Conservation (phyloP, 2,329 filamentous ascomycete genomes). For the Fusarium transvaalense region DNA sequence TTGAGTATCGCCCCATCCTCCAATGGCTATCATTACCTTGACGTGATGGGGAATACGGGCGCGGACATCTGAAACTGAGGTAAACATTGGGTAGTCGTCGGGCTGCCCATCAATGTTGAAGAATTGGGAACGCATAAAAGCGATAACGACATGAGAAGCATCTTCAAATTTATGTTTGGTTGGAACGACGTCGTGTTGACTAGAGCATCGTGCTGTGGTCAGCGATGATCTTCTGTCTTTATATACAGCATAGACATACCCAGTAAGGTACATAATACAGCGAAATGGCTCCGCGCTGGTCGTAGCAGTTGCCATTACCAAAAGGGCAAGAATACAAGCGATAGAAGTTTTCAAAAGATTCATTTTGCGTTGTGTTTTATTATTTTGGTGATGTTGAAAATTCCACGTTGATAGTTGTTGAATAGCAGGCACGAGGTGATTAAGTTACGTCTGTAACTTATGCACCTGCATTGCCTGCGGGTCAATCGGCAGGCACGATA, state of each 20-base stretch:
- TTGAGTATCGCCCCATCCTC: constrained; percentile 78
- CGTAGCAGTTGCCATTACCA: background rate
- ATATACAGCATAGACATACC: constrained; percentile 49
- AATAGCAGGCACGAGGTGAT: background rate
- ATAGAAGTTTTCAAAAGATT: background rate
- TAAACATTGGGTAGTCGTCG: constrained; percentile 65
- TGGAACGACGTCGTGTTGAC: constrained; percentile 62
- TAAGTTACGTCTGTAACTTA: background rate
- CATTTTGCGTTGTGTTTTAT: background rate
- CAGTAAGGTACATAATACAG: constrained; percentile 65
- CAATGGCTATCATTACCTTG: constrained; percentile 77
- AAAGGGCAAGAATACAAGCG: constrained; percentile 8
- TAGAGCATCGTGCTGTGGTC: constrained; percentile 50
- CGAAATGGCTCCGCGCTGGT: constrained; percentile 33
- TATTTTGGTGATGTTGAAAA: background rate
- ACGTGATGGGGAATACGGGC: constrained; percentile 63
- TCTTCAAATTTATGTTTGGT: constrained; percentile 53
- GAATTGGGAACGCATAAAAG: constrained; percentile 66
- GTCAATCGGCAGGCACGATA: background rate
- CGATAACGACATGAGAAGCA: constrained; percentile 70
- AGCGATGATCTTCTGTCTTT: background rate
- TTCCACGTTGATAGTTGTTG: background rate
- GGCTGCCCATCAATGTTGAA: constrained; percentile 61
- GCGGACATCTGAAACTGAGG: constrained; percentile 62
- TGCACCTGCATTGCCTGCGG: constrained; percentile 8